Base-by-base conservation (phyloP, 371 early-diverging fungal genomes). In the Syncephalastrum racemosum region DNA sequence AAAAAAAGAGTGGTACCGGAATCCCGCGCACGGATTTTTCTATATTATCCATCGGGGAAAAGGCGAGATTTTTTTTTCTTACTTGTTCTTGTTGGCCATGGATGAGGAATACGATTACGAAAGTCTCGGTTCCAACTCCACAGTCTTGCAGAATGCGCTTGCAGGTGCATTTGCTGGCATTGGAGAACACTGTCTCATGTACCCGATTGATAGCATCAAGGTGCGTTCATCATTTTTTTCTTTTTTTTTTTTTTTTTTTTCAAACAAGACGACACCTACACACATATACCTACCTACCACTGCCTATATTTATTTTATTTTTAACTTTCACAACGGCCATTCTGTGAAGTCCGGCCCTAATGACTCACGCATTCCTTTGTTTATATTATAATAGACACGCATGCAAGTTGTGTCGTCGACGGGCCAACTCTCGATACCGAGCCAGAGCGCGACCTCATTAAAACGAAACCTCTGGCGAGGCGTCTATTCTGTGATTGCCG, bases 101-200 rank as follows among this genome's bases (percentile, higher is more conserved):
- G 58, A 62, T 14, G 53, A 62, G 14, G 90, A 85, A 42, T 68
- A 78, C 46, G 97, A 96, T 64, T 97, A 96, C 73, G 97, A 97
- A 77, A 77, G 88, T 43, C 81, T 97, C 45, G 94, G 95, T 19
- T 83, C 82, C 16, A 88, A 85, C 50, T 81, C 92, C 7, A 77
- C 89, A 15, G 74, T 94, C 57, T 60, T 81, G 19, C 87, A 90
- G 44, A 92, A 96, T 68, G 73, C 95, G 55, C 73, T 90, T 39
- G 97, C 97, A 1, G 98, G 98, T 3, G 97, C 97, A 6, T 78
- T 95, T 40, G 98, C 98, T 16, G 98, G 98, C 46, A 95, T 98
- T 54, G 91, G 93, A 48, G 98, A 98, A 70, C 98, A 98, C 67
- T 85, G 90, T 27, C 81, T 96, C 53, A 94, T 94, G 90, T 96